These are phyloP conservation scores for Malus hybrid DNA, from an alignment of 331 rosid species.

Conservation along the genomic window DNA sequence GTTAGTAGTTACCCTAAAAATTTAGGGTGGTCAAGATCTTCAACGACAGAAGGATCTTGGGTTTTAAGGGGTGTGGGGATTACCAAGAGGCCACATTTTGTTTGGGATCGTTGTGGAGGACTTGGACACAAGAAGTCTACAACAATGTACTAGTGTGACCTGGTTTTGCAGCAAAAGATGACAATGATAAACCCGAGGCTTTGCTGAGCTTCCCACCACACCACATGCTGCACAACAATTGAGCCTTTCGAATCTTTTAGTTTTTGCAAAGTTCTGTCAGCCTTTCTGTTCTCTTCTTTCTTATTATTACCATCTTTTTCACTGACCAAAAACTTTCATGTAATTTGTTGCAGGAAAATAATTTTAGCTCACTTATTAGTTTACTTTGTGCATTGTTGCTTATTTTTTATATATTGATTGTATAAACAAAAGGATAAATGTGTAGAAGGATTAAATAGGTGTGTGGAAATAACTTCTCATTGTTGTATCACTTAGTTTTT, in stretches of 20 bases:
- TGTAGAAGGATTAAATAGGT: too few species aligned
- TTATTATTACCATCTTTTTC: neutral
- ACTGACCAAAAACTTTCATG: neutral
- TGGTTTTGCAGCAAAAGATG: conserved; percentile 12
- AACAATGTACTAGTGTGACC: neutral
- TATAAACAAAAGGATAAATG: neutral
- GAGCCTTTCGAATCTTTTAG: conserved; percentile 7
- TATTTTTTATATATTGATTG: neutral
- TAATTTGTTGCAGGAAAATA: too few species aligned
- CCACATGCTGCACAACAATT: conserved; percentile 12
- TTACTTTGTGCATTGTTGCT: too few species aligned
- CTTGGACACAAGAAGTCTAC: neutral
- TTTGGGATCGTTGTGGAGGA: neutral
- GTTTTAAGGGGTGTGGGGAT: neutral
- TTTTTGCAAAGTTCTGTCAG: conserved; percentile 9
- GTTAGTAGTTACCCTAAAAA: neutral
- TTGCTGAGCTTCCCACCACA: neutral
- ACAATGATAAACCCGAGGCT: conserved; percentile 17
- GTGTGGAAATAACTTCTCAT: too few species aligned
- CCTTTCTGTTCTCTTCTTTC: neutral
- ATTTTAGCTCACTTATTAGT: too few species aligned
- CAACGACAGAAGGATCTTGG: neutral
- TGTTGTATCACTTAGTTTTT: neutral
- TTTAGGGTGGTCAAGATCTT: neutral
- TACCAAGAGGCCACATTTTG: neutral